phyloP scores from a whole-genome alignment of 345 rosid genomes.

The Populus tremula region DNA sequence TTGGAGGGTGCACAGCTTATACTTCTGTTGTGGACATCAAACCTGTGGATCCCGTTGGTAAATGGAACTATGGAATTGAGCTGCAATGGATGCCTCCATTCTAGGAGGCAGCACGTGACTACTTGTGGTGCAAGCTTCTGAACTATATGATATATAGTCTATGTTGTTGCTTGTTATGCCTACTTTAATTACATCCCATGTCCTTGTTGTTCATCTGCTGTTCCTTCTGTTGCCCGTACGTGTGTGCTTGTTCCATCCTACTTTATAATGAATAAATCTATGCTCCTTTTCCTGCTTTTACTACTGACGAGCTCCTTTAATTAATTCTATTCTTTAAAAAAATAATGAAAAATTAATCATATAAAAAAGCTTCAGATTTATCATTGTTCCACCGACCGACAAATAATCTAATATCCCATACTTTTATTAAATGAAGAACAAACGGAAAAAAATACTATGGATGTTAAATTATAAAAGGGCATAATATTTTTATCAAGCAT shows the following conservation, averaged over 20 bases:
- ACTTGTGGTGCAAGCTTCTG: background rate
- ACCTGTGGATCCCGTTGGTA: constrained; percentile 21
- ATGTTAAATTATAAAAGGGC: too few species aligned
- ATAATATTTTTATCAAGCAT: too few species aligned
- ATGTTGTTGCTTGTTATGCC: background rate
- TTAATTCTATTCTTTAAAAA: too few species aligned
- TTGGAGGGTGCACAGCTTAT: constrained; percentile 59
- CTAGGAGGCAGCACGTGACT: constrained; percentile 7
- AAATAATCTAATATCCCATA: too few species aligned
- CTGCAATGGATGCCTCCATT: constrained; percentile 53
- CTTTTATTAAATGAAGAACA: too few species aligned
- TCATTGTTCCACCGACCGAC: too few species aligned
- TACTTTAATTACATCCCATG: background rate
- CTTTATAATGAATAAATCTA: background rate
- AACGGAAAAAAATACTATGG: too few species aligned
- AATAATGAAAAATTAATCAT: too few species aligned
- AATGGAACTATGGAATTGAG: constrained; percentile 60
- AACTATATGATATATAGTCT: background rate
- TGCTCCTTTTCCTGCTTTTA: background rate
- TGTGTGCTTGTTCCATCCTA: background rate
- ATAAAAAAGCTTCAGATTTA: too few species aligned
- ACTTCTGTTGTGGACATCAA: constrained; percentile 42
- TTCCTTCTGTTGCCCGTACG: background rate
- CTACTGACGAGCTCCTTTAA: background rate
- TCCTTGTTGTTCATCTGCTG: background rate